phyloP scores from a whole-genome alignment of 2,329 filamentous ascomycete species.

The Raffaelea ambrosiae region DNA sequence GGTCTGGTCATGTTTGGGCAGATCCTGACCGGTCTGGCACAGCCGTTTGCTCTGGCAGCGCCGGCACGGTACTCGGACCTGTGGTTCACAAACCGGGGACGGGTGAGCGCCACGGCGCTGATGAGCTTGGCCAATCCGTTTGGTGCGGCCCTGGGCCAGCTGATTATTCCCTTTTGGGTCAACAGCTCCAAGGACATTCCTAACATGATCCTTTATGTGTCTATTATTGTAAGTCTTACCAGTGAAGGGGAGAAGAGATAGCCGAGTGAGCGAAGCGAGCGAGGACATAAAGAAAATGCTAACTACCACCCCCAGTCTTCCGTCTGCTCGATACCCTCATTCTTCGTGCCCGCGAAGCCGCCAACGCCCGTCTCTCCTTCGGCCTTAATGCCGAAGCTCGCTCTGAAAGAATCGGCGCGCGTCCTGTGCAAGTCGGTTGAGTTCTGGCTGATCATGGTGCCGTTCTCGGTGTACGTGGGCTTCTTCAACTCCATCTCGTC shows the following conservation, averaged over 20 bases:
- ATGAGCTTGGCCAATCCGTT: constrained; percentile 83
- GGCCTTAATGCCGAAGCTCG: constrained; percentile 48
- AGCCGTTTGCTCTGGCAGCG: constrained; percentile 85
- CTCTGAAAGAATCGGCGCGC: constrained; percentile 40
- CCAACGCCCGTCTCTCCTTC: constrained; percentile 70
- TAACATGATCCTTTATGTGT: constrained; percentile 74
- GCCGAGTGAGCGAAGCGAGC: too few species aligned
- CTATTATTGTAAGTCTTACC: constrained; percentile 67
- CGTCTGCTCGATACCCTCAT: constrained; percentile 60
- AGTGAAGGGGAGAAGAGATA: too few species aligned
- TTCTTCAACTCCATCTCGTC: constrained; percentile 91
- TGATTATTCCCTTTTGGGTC: constrained; percentile 75
- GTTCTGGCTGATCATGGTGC: constrained; percentile 71
- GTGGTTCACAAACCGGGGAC: constrained; percentile 82
- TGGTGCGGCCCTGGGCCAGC: constrained; percentile 78
- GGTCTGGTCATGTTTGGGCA: constrained; percentile 83
- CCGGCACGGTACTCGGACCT: constrained; percentile 87
- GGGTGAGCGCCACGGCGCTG: constrained; percentile 80
- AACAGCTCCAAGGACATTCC: constrained; percentile 57
- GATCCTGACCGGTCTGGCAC: constrained; percentile 78
- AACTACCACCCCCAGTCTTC: constrained; percentile 35
- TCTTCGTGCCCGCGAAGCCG: constrained; percentile 70
- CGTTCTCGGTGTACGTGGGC: constrained; percentile 79
- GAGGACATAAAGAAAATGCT: too few species aligned
- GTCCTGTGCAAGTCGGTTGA: constrained; percentile 54